Evolutionary conservation across 192 early-diverging fungal species (phyloP), one percentile per base, ranked within the genome.

Genomic region (Podila horticola): DNA sequence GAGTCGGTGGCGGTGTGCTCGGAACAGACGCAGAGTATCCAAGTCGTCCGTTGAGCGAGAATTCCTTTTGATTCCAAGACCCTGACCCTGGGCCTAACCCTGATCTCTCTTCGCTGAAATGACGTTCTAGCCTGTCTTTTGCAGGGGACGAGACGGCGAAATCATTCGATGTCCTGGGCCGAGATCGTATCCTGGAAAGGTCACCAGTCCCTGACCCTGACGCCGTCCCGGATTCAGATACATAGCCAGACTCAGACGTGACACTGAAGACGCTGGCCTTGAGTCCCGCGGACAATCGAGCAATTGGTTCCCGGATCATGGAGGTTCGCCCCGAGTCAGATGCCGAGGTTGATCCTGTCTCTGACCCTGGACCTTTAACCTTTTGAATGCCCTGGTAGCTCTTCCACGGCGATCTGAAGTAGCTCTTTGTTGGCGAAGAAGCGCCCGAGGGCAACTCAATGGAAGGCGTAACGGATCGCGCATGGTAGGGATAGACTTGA

Each of bases 391-490:
- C 67, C n/a, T 73, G 45, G 41, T 72, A 73, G 26, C 62, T 73
- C 52, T 61, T 81, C 77, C 77, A 81, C 30, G 77, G 77, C 20
- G 77, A 73, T 51, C 71, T 69, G 41, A 81, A 81, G 15, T 81
- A 81, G 62, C 77, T 68, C 24, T 51, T 67, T 26, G 71, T 81
- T 29, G 77, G 77, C 1, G 77, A 81, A 30, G 77, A 81, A 11
- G 77, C 62, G 7, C 66, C 67, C 5, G 77, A 81, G 13, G 71
- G 70, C 36, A 63, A 30, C n/a, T 81, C 77, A 4, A 81, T 3
- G 4, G 77, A 73, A 5, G 71, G 71, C 22, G 77, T 71, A 7
- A 69, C n/a, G 20, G 77, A 81, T 69, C 77, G 50, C 41, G 55
- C 60, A n/a, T 69, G 61, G 17, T 75, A 66, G 24, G 31, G 36